Evolutionary conservation across 192 early-diverging fungal species (phyloP).

Genomic region (Phlyctochytrium bullatum): DNA sequence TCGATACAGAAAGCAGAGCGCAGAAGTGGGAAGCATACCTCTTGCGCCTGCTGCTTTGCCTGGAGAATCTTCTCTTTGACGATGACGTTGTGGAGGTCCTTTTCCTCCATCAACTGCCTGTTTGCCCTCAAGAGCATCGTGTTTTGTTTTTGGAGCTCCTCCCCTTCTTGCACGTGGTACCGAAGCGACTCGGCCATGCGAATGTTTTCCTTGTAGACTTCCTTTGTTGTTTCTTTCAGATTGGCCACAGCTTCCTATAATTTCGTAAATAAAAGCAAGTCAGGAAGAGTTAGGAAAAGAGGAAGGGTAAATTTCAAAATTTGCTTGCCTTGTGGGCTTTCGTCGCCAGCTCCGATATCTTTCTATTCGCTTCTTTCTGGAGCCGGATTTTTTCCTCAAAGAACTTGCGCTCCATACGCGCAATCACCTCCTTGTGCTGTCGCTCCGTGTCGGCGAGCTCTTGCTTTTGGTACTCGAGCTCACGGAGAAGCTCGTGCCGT

Average conservation of each 20-base stretch:
- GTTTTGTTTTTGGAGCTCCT: slow-evolving; percentile 51
- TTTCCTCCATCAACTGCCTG: slow-evolving; percentile 51
- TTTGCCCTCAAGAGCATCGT: slow-evolving; percentile 35
- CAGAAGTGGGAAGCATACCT: slow-evolving; percentile 32
- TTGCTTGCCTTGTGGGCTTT: slow-evolving; percentile 52
- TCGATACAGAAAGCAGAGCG: neutral
- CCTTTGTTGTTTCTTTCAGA: slow-evolving; percentile 60
- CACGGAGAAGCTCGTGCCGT: slow-evolving; percentile 57
- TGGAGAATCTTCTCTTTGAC: slow-evolving; percentile 64
- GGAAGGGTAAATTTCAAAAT: neutral
- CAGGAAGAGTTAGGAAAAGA: neutral
- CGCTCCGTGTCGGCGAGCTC: slow-evolving; percentile 57
- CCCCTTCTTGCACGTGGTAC: slow-evolving; percentile 56
- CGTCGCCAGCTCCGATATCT: slow-evolving; percentile 61
- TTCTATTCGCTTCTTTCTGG: slow-evolving; percentile 61
- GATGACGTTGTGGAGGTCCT: slow-evolving; percentile 60
- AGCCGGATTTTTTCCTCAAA: slow-evolving; percentile 67
- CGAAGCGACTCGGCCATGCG: slow-evolving; percentile 58
- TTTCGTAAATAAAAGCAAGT: slow-evolving; percentile 1
- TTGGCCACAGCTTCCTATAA: slow-evolving; percentile 54
- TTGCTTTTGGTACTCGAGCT: slow-evolving; percentile 52
- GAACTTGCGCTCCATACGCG: slow-evolving; percentile 62
- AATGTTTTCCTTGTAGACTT: slow-evolving; percentile 62
- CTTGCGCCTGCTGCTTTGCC: slow-evolving; percentile 47
- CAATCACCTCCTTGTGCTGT: slow-evolving; percentile 54